phyloP scores from a whole-genome alignment of 306 rosid genomes.

The Gynostemma pentaphyllum region DNA sequence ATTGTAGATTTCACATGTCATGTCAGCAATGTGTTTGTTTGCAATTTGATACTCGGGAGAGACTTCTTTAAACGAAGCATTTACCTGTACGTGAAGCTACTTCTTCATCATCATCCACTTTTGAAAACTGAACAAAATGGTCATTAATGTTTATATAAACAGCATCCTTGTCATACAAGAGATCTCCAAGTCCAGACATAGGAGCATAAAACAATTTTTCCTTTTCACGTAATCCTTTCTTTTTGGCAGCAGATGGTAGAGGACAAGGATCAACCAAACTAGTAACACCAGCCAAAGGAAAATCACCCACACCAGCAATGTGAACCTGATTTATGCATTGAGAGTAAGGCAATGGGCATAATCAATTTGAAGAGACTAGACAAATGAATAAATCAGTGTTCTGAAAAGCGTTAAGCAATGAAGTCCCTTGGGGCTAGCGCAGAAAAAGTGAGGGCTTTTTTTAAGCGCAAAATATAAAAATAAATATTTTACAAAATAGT shows the following conservation, averaged over 20 bases:
- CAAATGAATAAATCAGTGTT: too few species aligned
- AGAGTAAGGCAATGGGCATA: slow-evolving; percentile 10
- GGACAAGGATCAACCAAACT: slow-evolving; percentile 87
- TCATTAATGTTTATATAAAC: slow-evolving; percentile 82
- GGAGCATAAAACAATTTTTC: slow-evolving; percentile 88
- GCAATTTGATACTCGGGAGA: not conserved
- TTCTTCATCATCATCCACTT: slow-evolving; percentile 41
- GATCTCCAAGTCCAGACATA: slow-evolving; percentile 96
- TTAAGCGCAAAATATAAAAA: too few species aligned
- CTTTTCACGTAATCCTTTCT: slow-evolving; percentile 91
- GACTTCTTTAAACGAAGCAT: not conserved
- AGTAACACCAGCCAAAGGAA: slow-evolving; percentile 40
- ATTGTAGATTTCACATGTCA: not conserved
- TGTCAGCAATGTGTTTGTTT: not conserved
- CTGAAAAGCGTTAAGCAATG: too few species aligned
- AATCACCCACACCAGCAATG: slow-evolving; percentile 95
- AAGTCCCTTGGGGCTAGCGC: too few species aligned
- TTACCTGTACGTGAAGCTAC: slow-evolving; percentile 42
- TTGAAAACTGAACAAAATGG: slow-evolving; percentile 74
- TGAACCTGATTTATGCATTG: slow-evolving; percentile 57
- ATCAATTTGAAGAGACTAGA: not conserved
- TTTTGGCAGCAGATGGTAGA: slow-evolving; percentile 95
- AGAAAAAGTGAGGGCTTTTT: too few species aligned
- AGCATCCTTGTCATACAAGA: slow-evolving; percentile 89
- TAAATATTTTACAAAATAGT: too few species aligned